phyloP scores from a whole-genome alignment of 2,329 filamentous ascomycete species.

The Dryadomyces quercivorus region DNA sequence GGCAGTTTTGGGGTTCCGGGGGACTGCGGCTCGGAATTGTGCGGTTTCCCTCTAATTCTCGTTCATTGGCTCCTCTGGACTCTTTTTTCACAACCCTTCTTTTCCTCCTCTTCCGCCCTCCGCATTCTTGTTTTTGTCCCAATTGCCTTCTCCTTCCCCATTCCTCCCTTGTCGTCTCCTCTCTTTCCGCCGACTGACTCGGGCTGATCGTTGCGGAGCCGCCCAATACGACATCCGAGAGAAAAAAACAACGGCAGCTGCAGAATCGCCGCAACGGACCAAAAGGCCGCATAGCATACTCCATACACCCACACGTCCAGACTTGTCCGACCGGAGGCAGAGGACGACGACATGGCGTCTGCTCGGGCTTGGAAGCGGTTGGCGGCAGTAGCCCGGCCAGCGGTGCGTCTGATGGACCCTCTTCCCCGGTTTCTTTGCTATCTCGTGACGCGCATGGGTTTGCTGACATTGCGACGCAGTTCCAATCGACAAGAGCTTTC shows the following conservation, averaged over 20 bases:
- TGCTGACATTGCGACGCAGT: background rate
- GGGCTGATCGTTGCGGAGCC: background rate
- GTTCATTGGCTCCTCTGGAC: slow-evolving; percentile 2
- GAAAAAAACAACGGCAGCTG: background rate
- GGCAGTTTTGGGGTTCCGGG: background rate
- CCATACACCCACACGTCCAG: background rate
- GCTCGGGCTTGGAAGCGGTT: slow-evolving; percentile 12
- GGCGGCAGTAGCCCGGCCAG: slow-evolving; percentile 10
- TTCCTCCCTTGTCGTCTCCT: background rate
- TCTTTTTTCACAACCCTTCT: background rate
- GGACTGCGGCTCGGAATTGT: slow-evolving; percentile 11
- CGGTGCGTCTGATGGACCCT: slow-evolving; percentile 8
- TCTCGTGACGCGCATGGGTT: background rate
- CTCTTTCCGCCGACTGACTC: too few relatives aligned
- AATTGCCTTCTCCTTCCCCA: background rate
- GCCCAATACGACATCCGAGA: background rate
- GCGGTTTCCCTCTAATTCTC: slow-evolving; percentile 10
- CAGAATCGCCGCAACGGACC: background rate
- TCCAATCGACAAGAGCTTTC: slow-evolving; percentile 50
- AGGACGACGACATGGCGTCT: slow-evolving; percentile 7
- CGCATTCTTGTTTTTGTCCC: background rate
- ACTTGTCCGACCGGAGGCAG: background rate
- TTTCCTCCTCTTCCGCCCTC: background rate
- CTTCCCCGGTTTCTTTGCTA: background rate
- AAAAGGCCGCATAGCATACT: background rate